Percentiles rank a stretch among this genome's conserved stretches.
These are phyloP conservation scores for Solanum paucissectum DNA, from an alignment of 257 asterid species.

Conservation along the genomic window DNA sequence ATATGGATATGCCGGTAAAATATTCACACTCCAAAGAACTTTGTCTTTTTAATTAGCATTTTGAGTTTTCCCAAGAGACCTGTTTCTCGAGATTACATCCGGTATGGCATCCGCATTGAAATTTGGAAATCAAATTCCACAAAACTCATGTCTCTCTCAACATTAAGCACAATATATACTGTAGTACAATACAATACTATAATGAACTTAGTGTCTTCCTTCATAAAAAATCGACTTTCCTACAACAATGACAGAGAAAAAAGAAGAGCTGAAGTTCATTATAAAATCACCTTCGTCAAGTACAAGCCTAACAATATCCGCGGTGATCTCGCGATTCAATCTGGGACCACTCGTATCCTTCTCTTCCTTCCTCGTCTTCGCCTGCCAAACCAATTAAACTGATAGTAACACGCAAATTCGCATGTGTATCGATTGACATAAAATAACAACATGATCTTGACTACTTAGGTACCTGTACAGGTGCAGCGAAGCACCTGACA, in stretches of 20 bases:
- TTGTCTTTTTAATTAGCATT: neutral
- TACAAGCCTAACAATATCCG: slow-evolving; percentile 56
- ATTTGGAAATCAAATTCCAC: neutral
- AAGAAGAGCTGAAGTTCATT: neutral
- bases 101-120: neutral
- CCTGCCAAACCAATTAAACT: slow-evolving; percentile 15
- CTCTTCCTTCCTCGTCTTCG: slow-evolving; percentile 31
- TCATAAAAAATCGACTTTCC: neutral
- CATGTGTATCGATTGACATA: neutral
- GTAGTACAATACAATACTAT: neutral
- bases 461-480: slow-evolving; percentile 40
- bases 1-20: neutral
- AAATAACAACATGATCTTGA: neutral
- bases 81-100: neutral
- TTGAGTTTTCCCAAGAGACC: neutral
- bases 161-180: neutral
- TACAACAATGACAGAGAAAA: neutral
- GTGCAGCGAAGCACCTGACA: slow-evolving; percentile 56
- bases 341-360: slow-evolving; percentile 38
- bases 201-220: neutral
- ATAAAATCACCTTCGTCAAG: slow-evolving; percentile 45
- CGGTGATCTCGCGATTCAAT: slow-evolving; percentile 56
- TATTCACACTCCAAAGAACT: neutral
- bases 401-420: neutral
- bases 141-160: neutral